These are phyloP conservation scores for Gentiana macrophylla DNA, from an alignment of 257 asterid genomes.

Conservation along the genomic window DNA sequence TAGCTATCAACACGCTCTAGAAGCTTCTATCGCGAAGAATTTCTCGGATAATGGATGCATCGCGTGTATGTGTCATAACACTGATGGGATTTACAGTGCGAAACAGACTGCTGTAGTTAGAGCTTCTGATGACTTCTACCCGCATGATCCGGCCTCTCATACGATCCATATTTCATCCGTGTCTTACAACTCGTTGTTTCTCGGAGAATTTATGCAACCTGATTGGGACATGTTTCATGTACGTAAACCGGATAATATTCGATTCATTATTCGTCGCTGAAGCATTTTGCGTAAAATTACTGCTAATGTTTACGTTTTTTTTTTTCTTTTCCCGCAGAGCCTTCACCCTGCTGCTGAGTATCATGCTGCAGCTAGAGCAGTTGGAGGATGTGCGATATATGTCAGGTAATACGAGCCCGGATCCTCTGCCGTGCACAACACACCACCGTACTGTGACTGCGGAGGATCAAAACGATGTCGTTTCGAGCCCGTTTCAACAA, in stretches of 20 bases:
- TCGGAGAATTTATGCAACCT: slow-evolving; percentile 90
- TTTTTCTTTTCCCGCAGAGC: slow-evolving; percentile 40
- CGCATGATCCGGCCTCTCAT: slow-evolving; percentile 94
- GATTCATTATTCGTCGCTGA: background rate
- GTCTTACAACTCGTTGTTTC: slow-evolving; percentile 72
- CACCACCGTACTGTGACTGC: background rate
- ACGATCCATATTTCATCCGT: slow-evolving; percentile 87
- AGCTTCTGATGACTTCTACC: slow-evolving; percentile 93
- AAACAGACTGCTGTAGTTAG: slow-evolving; percentile 75
- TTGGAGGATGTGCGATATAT: slow-evolving; percentile 54
- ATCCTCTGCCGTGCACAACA: background rate
- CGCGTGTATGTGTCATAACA: slow-evolving; percentile 94
- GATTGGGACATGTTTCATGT: slow-evolving; percentile 99
- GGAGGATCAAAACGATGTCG: too few species aligned
- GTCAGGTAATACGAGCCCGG: slow-evolving; percentile 45
- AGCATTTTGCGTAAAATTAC: background rate
- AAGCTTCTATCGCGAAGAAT: slow-evolving; percentile 75
- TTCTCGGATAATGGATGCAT: slow-evolving; percentile 84
- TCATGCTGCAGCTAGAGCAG: slow-evolving; percentile 96
- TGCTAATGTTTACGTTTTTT: background rate
- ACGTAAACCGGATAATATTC: slow-evolving; percentile 15
- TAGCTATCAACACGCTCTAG: slow-evolving; percentile 86
- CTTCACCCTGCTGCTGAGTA: slow-evolving; percentile 90
- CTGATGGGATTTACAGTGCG: slow-evolving; percentile 79
- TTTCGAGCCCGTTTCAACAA: too few species aligned